phyloP scores from a whole-genome alignment of 495 filamentous ascomycete species.

The Endocarpon pusillum region DNA sequence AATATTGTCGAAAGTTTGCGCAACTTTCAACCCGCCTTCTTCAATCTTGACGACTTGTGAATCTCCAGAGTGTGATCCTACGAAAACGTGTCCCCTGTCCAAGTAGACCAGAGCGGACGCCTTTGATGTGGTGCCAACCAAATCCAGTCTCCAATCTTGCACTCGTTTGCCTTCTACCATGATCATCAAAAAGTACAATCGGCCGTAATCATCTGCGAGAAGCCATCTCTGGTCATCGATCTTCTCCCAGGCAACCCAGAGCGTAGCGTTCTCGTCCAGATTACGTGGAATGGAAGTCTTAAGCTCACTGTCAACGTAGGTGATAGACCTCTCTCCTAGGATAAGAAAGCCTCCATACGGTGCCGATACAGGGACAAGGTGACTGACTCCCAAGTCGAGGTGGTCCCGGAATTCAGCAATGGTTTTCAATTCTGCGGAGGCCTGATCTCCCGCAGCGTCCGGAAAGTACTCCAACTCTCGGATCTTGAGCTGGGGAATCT shows the following conservation, averaged over 20 bases:
- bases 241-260: conserved; percentile 78
- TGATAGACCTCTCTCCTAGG: conserved; percentile 67
- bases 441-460: conserved; percentile 24
- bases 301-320: conserved; percentile 59
- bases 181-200: conserved; percentile 62
- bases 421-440: conserved; percentile 34
- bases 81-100: conserved; percentile 54
- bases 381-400: conserved; percentile 53
- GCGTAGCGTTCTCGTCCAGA: conserved; percentile 48
- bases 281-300: conserved; percentile 41
- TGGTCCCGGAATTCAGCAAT: conserved; percentile 35
- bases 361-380: conserved; percentile 68
- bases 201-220: conserved; percentile 79
- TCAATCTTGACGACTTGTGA: conserved; percentile 62
- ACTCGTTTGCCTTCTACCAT: conserved; percentile 44
- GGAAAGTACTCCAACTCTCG: conserved; percentile 35
- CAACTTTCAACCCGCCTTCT: conserved; percentile 36
- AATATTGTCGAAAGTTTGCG: conserved; percentile 72
- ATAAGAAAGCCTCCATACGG: conserved; percentile 60
- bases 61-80: conserved; percentile 86
- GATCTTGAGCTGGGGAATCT: conserved; percentile 44
- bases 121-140: conserved; percentile 53
- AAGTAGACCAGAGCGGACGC: conserved; percentile 67
- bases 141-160: conserved; percentile 44
- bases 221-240: conserved; percentile 67